Conservation (phyloP, 495 filamentous ascomycete genomes). For the Penicillium waksmanii region DNA sequence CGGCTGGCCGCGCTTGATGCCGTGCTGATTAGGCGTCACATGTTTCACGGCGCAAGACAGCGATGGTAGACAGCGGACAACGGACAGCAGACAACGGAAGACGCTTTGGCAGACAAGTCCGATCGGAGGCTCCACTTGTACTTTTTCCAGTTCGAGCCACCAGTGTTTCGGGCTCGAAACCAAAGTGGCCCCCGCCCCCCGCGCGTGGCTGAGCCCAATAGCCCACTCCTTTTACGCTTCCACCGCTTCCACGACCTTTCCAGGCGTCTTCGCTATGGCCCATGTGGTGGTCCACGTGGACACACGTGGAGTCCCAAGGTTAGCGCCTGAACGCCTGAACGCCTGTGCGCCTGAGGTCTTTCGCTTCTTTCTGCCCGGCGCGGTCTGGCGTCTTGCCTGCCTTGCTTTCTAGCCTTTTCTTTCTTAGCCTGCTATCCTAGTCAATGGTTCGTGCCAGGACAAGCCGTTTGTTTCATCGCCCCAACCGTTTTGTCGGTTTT, state of each 20-base stretch:
- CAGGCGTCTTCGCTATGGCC: conserved; percentile 34
- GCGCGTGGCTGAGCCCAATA: conserved; percentile 14
- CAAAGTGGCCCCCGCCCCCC: conserved; percentile 5
- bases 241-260: conserved; percentile 30
- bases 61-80: too few species aligned
- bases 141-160: conserved; percentile 8
- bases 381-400: not conserved
- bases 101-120: not conserved
- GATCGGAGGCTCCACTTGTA: conserved; percentile 6
- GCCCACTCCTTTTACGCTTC: conserved; percentile 4
- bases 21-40: conserved; percentile 5
- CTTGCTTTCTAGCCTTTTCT: not conserved
- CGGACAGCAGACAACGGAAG: not conserved
- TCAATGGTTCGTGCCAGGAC: not conserved
- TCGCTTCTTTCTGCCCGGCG: conserved; percentile 22
- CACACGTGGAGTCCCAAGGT: conserved; percentile 38
- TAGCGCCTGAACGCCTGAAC: conserved; percentile 20
- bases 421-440: not conserved
- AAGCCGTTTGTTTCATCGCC: conserved; percentile 10
- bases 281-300: conserved; percentile 48
- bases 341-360: not conserved
- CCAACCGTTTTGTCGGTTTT: not conserved
- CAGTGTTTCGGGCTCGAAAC: conserved; percentile 21
- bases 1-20: not conserved
- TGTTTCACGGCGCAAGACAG: conserved; percentile 4